Conservation (phyloP, 495 filamentous ascomycete genomes). For the Penicillium subrubescens region DNA sequence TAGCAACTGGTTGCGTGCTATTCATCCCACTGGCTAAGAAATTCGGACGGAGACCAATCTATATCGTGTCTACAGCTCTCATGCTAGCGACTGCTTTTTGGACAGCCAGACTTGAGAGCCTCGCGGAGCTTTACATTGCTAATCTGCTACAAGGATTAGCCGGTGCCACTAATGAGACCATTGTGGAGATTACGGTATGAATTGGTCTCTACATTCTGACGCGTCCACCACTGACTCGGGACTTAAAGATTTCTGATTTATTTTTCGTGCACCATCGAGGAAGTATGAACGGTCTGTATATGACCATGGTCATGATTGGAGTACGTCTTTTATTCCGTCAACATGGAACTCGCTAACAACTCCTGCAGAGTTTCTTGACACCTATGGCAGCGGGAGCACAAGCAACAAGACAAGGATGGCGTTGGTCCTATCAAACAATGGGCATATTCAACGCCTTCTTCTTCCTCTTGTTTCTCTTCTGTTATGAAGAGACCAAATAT, state of each 20-base stretch:
- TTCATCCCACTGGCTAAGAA: conserved; percentile 40
- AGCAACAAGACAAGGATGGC: conserved; percentile 37
- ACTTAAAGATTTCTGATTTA: conserved; percentile 38
- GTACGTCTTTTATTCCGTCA: conserved; percentile 17
- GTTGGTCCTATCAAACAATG: conserved; percentile 33
- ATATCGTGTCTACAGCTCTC: conserved; percentile 33
- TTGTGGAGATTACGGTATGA: conserved; percentile 39
- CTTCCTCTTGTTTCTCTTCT: conserved; percentile 29
- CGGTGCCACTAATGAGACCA: conserved; percentile 39
- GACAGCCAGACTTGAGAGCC: conserved; percentile 23
- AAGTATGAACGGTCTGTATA: conserved; percentile 40
- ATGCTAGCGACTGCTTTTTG: conserved; percentile 38
- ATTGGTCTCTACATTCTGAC: background rate
- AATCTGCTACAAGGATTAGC: conserved; percentile 38
- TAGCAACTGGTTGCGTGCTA: conserved; percentile 33
- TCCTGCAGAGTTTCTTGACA: conserved; percentile 33
- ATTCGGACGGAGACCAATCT: conserved; percentile 38
- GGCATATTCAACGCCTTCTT: conserved; percentile 33
- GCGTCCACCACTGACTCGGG: background rate
- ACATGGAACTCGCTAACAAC: background rate
- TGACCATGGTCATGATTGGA: conserved; percentile 40
- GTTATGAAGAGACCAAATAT: conserved; percentile 44
- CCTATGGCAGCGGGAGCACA: conserved; percentile 39
- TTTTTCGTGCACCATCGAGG: conserved; percentile 44
- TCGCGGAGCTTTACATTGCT: conserved; percentile 31